Evolutionary conservation across 208 protist species (phyloP), one percentile per base, ranked within the genome.

Genomic region (Phytomonas serpens): DNA sequence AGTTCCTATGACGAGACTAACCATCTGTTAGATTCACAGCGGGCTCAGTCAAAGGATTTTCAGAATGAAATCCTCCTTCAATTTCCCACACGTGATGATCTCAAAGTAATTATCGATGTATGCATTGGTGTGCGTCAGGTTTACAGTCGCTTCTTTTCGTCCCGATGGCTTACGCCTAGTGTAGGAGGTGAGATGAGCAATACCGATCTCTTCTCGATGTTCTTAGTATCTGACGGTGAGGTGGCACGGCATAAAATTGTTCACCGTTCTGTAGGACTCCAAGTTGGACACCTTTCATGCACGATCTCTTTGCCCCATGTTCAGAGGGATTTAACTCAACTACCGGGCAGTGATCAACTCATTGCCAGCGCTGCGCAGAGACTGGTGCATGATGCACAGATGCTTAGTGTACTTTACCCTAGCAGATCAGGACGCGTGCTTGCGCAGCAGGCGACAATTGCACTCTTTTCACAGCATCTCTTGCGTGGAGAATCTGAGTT

Each of bases 61-160:
- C 40, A 11, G 40, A 86, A 89, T 71, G 38, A 77, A 37, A 76
- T 89, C 27, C 37, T 77, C 27, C 67, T 93, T 32, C 69, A 79
- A 36, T 93, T 79, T 76, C 88, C 88, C 4, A 84, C 68, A 11
- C 79, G 81, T 4, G 62, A 29, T 7, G 84, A 85, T 51, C 72
- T 93, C 23, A 89, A 79, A 38, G 82, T 85, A 14, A 78, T 88
- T 31, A 74, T 94, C n/a, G 79, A 89, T 37, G 80, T 92, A 13
- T 67, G 78, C 38, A 69, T 91, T 32, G 79, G 82, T 47, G 78
- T 86, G 52, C 77, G 84, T 1, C 73, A 88, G 75, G 82, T 80
- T 2, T 78, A 79, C 51, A 62, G 75, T 32, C 75, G 82, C 61
- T 88, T 82, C 27, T 68, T 79, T n/a, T 81, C 77, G 23, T 75